Evolutionary conservation across 2,329 filamentous ascomycete species (phyloP).

Genomic region (Xylogone sp.): DNA sequence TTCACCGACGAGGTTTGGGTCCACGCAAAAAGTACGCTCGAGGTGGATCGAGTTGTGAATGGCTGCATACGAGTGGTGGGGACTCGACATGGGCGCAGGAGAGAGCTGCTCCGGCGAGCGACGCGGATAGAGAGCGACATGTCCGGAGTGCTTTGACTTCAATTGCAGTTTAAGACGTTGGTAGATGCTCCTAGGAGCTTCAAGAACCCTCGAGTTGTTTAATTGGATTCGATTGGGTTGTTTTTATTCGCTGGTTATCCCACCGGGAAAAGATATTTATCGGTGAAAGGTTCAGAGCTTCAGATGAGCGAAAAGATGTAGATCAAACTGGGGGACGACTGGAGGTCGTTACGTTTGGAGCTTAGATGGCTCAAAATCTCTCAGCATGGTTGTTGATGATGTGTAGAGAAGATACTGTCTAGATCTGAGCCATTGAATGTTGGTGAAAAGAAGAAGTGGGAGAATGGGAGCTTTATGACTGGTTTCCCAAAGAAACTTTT

Average conservation of each 20-base stretch:
- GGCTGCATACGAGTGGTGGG: conserved; percentile 17
- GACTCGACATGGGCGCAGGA: conserved; percentile 26
- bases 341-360: conserved; percentile 17
- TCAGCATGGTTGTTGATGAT: conserved; percentile 18
- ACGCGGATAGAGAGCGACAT: conserved; percentile 30
- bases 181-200: conserved; percentile 10
- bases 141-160: conserved; percentile 13
- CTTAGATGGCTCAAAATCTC: conserved; percentile 25
- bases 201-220: conserved; percentile 5
- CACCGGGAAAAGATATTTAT: background rate
- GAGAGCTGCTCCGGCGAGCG: conserved; percentile 24
- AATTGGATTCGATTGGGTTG: conserved; percentile 1
- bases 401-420: background rate
- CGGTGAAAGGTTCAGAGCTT: background rate
- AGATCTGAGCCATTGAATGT: background rate
- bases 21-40: conserved; percentile 19
- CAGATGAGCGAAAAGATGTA: background rate
- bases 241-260: background rate
- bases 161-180: conserved; percentile 15
- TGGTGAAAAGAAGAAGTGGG: background rate
- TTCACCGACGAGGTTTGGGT: conserved; percentile 18
- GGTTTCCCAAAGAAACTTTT: background rate
- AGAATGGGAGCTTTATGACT: background rate
- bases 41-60: conserved; percentile 24
- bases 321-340: background rate